Evolutionary conservation across 495 filamentous ascomycete species (phyloP).

Genomic region (Jackrogersella multiformis): DNA sequence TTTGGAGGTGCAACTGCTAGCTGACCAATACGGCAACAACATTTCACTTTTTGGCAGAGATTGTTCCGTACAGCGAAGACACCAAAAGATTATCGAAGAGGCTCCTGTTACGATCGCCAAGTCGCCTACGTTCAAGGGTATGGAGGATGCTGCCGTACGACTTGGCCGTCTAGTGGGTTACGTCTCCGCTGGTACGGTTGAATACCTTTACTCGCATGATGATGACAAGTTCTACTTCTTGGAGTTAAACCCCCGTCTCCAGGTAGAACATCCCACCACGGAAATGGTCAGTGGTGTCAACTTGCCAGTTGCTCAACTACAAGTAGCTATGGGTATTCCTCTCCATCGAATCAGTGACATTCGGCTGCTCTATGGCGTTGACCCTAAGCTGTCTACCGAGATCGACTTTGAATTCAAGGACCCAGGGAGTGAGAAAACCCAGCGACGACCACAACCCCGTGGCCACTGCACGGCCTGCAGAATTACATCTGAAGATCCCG

Average conservation of each 20-base stretch:
- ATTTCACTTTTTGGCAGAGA: slow-evolving; percentile 98
- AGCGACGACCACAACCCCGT: slow-evolving; percentile 90
- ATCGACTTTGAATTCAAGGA: slow-evolving; percentile 98
- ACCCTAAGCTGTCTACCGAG: slow-evolving; percentile 82
- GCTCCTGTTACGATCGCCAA: slow-evolving; percentile 97
- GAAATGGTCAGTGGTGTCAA: slow-evolving; percentile 99
- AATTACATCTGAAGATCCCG: slow-evolving; percentile 99
- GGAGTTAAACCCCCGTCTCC: slow-evolving; percentile 96
- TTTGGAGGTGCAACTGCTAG: slow-evolving; percentile 95
- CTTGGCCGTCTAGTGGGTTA: slow-evolving; percentile 95
- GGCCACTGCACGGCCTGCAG: slow-evolving; percentile 98
- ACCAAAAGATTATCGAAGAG: slow-evolving; percentile 99
- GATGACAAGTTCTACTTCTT: slow-evolving; percentile 99
- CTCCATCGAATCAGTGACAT: slow-evolving; percentile 96
- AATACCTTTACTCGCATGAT: slow-evolving; percentile 98
- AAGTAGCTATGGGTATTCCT: slow-evolving; percentile 98
- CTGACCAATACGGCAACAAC: slow-evolving; percentile 99
- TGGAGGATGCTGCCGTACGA: slow-evolving; percentile 97
- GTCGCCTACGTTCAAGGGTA: slow-evolving; percentile 84
- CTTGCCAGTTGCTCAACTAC: slow-evolving; percentile 94
- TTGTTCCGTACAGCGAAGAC: slow-evolving; percentile 97
- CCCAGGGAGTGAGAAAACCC: slow-evolving; percentile 81
- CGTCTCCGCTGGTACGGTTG: slow-evolving; percentile 97
- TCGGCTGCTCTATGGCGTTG: slow-evolving; percentile 92
- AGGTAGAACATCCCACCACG: slow-evolving; percentile 99